phyloP scores from a whole-genome alignment of 371 early-diverging fungal species.

The Fennellomyces sp. region DNA sequence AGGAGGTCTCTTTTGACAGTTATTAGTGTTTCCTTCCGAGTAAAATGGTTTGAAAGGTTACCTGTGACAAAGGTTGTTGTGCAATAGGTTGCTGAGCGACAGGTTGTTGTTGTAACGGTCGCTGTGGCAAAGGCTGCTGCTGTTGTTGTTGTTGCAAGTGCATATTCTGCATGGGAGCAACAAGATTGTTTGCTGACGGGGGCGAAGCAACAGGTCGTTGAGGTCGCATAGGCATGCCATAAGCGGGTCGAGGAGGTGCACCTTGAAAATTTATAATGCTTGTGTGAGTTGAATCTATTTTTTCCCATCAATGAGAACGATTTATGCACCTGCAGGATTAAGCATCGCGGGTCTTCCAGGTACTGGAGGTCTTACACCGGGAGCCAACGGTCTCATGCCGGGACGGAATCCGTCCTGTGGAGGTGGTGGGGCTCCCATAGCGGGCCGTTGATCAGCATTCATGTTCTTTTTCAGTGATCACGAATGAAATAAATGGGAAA shows the following conservation, averaged over 20 bases:
- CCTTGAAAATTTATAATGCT: neutral
- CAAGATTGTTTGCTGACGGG: constrained; percentile 7
- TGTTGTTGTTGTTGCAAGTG: constrained; percentile 26
- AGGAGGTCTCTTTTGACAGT: neutral
- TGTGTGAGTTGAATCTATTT: neutral
- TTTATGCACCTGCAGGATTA: constrained; percentile 13
- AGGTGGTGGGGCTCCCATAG: constrained; percentile 12
- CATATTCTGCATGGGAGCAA: constrained; percentile 37
- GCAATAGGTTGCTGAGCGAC: too few species aligned
- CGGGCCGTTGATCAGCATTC: constrained; percentile 19
- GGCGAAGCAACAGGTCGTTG: constrained; percentile 2
- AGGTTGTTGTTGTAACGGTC: neutral
- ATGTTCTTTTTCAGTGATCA: too few species aligned
- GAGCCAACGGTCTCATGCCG: constrained; percentile 8
- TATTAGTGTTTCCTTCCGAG: neutral
- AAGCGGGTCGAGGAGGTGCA: constrained; percentile 11
- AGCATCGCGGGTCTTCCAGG: constrained; percentile 4
- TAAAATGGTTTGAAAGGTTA: neutral
- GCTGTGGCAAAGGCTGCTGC: neutral
- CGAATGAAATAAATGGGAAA: too few species aligned
- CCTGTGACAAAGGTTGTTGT: neutral
- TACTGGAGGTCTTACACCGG: constrained; percentile 5
- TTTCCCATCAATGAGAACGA: neutral
- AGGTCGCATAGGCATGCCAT: constrained; percentile 13
- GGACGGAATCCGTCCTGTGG: constrained; percentile 2